These are phyloP conservation scores for Leccinum uliginosum DNA, from an alignment of 768 basidiomycete species.

Conservation along the genomic window DNA sequence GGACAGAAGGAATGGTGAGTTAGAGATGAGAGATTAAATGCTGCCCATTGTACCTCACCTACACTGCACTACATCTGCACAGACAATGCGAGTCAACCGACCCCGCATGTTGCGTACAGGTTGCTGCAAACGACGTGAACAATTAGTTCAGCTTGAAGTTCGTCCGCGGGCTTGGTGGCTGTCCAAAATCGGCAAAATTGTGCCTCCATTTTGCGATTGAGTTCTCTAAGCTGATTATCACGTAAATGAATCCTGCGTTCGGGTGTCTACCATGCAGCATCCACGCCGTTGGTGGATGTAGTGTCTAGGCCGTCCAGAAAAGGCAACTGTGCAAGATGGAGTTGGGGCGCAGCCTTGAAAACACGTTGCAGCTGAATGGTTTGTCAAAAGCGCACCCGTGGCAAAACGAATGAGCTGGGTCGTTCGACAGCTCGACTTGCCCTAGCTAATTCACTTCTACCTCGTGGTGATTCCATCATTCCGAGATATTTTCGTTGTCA, in stretches of 20 bases:
- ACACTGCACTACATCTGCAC: conserved; percentile 19
- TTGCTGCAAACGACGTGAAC: conserved; percentile 14
- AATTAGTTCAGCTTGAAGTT: conserved; percentile 18
- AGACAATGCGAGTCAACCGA: conserved; percentile 4
- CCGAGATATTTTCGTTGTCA: conserved; percentile 14
- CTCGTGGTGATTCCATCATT: conserved; percentile 20
- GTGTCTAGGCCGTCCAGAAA: conserved; percentile 16
- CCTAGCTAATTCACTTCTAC: conserved; percentile 3
- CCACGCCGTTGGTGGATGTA: conserved; percentile 12
- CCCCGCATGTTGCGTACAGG: conserved; percentile 6
- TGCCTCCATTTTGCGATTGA: conserved; percentile 5
- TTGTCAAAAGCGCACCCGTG: conserved; percentile 2
- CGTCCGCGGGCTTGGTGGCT: conserved; percentile 7
- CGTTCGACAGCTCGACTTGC: not conserved
- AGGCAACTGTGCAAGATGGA: conserved; percentile 25
- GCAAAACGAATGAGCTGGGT: conserved; percentile 11
- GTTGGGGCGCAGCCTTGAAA: conserved; percentile 15
- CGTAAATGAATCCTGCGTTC: conserved; percentile 11
- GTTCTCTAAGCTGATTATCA: not conserved
- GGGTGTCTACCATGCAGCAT: conserved; percentile 20
- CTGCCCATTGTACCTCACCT: conserved; percentile 19
- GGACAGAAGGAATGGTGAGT: not conserved
- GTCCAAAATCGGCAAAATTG: conserved; percentile 9
- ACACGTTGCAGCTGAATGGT: conserved; percentile 24
- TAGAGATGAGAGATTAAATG: conserved; percentile 19